These are phyloP conservation scores for Leptosphaerulina australis DNA, from an alignment of 2,329 filamentous ascomycete species.

Conservation along the genomic window DNA sequence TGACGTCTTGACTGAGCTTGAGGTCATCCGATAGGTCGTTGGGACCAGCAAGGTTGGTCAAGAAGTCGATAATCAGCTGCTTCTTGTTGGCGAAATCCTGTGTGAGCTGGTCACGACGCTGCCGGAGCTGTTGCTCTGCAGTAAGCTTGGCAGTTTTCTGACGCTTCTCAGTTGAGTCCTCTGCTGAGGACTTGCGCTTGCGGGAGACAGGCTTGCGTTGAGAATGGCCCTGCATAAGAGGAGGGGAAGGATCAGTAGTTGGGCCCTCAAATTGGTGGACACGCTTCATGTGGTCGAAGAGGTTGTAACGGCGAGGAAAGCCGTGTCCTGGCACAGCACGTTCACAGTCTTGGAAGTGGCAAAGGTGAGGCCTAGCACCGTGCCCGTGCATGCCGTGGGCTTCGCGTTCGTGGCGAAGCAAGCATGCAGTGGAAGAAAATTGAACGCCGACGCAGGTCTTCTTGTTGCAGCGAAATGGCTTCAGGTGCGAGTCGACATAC, in stretches of 20 bases:
- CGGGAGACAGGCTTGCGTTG: conserved; percentile 37
- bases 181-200: conserved; percentile 45
- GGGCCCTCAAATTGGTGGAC: conserved; percentile 70
- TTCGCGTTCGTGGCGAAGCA: conserved; percentile 93
- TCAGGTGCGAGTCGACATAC: conserved; percentile 94
- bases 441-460: conserved; percentile 80
- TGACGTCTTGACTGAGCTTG: conserved; percentile 45
- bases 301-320: conserved; percentile 94
- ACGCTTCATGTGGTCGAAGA: conserved; percentile 95
- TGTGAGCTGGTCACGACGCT: conserved; percentile 39
- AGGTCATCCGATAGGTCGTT: conserved; percentile 43
- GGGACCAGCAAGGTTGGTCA: conserved; percentile 41
- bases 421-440: conserved; percentile 93
- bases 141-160: conserved; percentile 40
- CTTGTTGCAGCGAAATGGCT: conserved; percentile 94
- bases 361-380: conserved; percentile 89
- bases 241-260: conserved; percentile 41
- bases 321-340: conserved; percentile 81
- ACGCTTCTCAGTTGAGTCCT: conserved; percentile 43
- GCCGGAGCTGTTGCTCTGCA: conserved; percentile 44
- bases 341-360: conserved; percentile 86
- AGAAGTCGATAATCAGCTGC: conserved; percentile 42
- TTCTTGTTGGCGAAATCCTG: conserved; percentile 44
- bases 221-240: conserved; percentile 30
- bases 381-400: conserved; percentile 95